These are phyloP conservation scores for Mortierella sp. DNA, from an alignment of 371 early-diverging fungal genomes.

Conservation along the genomic window DNA sequence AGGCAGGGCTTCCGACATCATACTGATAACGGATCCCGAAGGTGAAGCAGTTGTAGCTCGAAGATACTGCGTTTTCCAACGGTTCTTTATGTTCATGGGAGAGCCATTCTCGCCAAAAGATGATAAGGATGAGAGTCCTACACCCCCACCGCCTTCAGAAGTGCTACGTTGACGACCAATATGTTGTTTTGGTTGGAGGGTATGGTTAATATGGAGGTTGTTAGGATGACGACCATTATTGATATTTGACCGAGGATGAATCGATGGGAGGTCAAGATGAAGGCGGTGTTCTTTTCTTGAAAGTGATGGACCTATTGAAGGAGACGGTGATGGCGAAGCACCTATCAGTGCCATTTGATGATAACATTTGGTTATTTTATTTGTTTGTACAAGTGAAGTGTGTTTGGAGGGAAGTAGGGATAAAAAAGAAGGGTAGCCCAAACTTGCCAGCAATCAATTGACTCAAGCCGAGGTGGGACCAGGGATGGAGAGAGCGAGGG, in stretches of 20 bases:
- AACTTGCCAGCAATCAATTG: not conserved
- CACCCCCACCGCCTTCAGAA: not conserved
- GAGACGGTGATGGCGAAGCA: constrained; percentile 10
- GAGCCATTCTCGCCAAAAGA: not conserved
- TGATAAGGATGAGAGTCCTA: not conserved
- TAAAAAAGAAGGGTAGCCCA: not conserved
- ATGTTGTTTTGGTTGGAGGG: not conserved
- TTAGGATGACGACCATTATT: constrained; percentile 6
- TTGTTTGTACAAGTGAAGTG: not conserved
- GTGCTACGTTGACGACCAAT: constrained; percentile 7
- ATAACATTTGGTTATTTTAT: not conserved
- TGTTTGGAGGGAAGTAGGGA: not conserved
- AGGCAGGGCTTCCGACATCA: constrained; percentile 18
- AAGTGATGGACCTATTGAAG: constrained; percentile 2
- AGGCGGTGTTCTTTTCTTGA: constrained; percentile 15
- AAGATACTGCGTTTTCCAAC: constrained; percentile 54
- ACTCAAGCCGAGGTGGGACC: constrained; percentile 4
- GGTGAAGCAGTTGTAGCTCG: constrained; percentile 39
- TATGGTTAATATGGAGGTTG: not conserved
- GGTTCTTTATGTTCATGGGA: constrained; percentile 43
- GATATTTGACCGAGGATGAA: not conserved
- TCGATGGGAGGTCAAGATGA: constrained; percentile 11
- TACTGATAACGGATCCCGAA: constrained; percentile 23
- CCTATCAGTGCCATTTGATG: constrained; percentile 1
- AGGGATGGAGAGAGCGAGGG: not conserved